Evolutionary conservation across 495 filamentous ascomycete genomes (phyloP).

Genomic region (Lentithecium fluviatile): DNA sequence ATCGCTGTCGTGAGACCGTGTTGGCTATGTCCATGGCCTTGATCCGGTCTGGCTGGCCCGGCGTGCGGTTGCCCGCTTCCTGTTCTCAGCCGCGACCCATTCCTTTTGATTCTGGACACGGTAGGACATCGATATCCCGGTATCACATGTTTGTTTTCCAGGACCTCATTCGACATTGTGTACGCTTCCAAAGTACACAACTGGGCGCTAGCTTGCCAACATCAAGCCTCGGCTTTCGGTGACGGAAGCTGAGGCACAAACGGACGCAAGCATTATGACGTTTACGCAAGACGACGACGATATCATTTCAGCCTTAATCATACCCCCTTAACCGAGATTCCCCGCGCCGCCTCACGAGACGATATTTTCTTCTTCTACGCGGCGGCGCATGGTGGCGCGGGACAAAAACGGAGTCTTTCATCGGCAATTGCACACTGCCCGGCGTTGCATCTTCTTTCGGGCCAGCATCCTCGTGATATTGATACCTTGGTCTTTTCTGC

Average conservation of each 20-base stretch:
- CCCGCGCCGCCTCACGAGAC: background rate
- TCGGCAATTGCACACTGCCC: constrained; percentile 21
- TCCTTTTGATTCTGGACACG: background rate
- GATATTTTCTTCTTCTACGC: constrained; percentile 5
- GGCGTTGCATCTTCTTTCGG: constrained; percentile 27
- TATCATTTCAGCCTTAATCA: background rate
- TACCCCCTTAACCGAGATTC: background rate
- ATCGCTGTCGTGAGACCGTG: background rate
- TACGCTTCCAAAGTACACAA: background rate
- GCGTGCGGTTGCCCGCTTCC: background rate
- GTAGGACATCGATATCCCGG: too few species aligned
- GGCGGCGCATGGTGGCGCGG: constrained; percentile 24
- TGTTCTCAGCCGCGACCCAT: background rate
- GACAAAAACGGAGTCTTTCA: constrained; percentile 32
- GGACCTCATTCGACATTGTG: background rate
- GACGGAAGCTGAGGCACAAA: background rate
- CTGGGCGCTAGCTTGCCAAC: background rate
- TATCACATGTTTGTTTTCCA: too few species aligned
- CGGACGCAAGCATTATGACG: constrained; percentile 1
- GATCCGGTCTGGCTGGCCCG: background rate
- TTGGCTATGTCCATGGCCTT: background rate
- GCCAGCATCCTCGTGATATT: constrained; percentile 24
- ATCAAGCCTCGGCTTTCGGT: background rate
- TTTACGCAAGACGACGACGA: constrained; percentile 2
- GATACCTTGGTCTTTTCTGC: constrained; percentile 26